Base-by-base conservation (phyloP, 306 rosid species). In the Prinsepia uniflora region DNA sequence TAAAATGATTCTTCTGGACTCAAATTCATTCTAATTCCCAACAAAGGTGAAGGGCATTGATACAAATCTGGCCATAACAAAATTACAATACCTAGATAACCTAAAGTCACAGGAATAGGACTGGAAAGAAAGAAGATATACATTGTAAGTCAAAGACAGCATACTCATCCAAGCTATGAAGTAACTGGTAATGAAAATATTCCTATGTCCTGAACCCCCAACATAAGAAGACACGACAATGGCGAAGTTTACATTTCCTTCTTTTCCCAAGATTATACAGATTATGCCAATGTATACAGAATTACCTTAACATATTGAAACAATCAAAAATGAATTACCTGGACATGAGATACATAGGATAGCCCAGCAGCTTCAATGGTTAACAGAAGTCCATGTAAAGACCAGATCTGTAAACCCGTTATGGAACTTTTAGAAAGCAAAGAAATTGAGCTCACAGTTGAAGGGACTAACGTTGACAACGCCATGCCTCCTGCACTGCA, bases 401-500 rank as follows among this genome's bases (percentile, higher is more conserved):
- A 84, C 98, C 98, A 93, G 67, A 86, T 88, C 83, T 88, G 97
- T 82, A 93, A 86, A 80, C 83, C 77, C 75, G 96, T 84, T 71
- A 85, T 76, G 48, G 86, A 81, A 89, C 98, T 90, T 80, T 87
- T 91, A 61, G 96, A 92, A 63, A 93, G 81, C 74, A 83, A 72
- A 59, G 97, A 88, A 67, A 93, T 84, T 73, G 92, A 88, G 86
- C 85, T 88, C 82, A 93, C 98, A 56, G 98, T 93, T 80, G 88
- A 87, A 8, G 98, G 96, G 79, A 93, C 98, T 74, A 93, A 83
- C 65, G 96, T 90, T 67, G 98, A 90, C 79, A 93, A 71, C 67
- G 98, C 98, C 89, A 93, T 93, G 75, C 98, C 98, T 81, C 98
- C 98, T 76, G 97, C 98, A 81, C 98, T 93, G 97, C 86, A 90